Evolutionary conservation across 441 rosid species (phyloP).

Genomic region (Metrosideros polymorpha): DNA sequence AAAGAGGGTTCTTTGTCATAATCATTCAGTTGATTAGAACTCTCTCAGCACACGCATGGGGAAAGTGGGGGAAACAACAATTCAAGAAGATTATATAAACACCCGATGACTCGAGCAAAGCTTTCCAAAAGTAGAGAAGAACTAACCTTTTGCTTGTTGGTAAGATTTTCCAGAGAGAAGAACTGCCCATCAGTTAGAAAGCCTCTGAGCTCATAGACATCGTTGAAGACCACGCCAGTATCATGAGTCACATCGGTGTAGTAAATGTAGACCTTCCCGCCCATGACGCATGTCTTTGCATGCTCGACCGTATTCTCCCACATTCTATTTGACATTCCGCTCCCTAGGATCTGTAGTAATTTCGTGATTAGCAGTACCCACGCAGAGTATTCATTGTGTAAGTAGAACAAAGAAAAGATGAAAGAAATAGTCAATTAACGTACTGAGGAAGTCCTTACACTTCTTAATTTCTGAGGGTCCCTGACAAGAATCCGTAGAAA

Average conservation of each 20-base stretch:
- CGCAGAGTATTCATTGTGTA: neutral
- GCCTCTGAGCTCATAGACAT: slow-evolving; percentile 6
- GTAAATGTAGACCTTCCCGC: slow-evolving; percentile 4
- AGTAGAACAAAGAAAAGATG: neutral
- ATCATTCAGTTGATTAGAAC: neutral
- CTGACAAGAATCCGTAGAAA: slow-evolving; percentile 1
- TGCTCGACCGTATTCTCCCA: slow-evolving; percentile 9
- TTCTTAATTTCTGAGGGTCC: slow-evolving; percentile 1
- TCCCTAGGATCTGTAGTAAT: slow-evolving; percentile 2
- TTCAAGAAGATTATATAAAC: neutral
- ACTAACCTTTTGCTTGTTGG: slow-evolving; percentile 2
- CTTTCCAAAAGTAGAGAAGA: neutral
- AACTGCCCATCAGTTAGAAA: slow-evolving; percentile 4
- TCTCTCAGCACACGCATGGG: neutral
- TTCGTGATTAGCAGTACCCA: neutral
- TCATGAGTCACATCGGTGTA: neutral
- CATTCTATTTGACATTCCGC: slow-evolving; percentile 13
- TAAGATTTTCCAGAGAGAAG: slow-evolving; percentile 1
- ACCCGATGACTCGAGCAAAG: neutral
- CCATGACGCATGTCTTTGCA: slow-evolving; percentile 8
- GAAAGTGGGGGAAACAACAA: neutral
- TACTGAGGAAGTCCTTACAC: neutral
- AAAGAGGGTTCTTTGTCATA: neutral
- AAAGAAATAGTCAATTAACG: neutral
- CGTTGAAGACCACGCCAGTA: slow-evolving; percentile 2